These are phyloP conservation scores for Lodderomyces beijingensis DNA, from an alignment of 1,139 yeast species.

Conservation along the genomic window DNA sequence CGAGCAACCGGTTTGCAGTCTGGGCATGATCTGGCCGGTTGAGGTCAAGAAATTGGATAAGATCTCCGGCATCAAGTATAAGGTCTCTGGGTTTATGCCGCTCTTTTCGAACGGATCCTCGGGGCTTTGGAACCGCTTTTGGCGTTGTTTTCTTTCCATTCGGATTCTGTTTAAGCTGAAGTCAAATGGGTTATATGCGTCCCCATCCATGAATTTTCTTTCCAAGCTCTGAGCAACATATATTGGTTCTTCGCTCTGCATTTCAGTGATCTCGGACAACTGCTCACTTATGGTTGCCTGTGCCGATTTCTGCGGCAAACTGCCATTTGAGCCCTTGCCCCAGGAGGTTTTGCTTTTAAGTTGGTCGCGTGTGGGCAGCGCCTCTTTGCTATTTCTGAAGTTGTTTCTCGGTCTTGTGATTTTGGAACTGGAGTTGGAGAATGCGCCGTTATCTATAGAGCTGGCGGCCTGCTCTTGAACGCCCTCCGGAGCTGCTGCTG, in stretches of 20 bases:
- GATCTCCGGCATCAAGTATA: conserved; percentile 62
- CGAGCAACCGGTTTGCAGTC: conserved; percentile 64
- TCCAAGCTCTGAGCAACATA: conserved; percentile 25
- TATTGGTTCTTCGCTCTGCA: conserved; percentile 19
- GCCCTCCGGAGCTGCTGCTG: too few relatives aligned
- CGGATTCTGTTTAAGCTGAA: conserved; percentile 54
- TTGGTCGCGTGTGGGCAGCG: too few relatives aligned
- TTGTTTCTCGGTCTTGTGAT: too few relatives aligned
- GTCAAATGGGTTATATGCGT: conserved; percentile 70
- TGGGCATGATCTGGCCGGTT: conserved; percentile 65
- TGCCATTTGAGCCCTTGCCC: conserved; percentile 31
- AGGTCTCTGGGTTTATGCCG: conserved; percentile 60
- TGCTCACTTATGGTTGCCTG: conserved; percentile 5
- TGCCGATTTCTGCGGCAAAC: conserved; percentile 6
- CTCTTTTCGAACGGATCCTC: conserved; percentile 45
- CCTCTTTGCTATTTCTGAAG: too few relatives aligned
- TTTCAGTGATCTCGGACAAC: conserved; percentile 14
- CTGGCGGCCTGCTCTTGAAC: too few relatives aligned
- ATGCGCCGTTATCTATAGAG: too few relatives aligned
- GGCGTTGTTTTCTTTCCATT: conserved; percentile 24
- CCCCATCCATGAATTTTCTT: conserved; percentile 38
- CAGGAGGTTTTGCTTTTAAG: conserved; percentile 21
- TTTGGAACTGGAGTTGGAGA: too few relatives aligned
- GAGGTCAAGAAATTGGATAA: conserved; percentile 55
- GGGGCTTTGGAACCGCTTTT: conserved; percentile 13